phyloP scores from a whole-genome alignment of 2,329 filamentous ascomycete species.

The Epichloe uncinata region DNA sequence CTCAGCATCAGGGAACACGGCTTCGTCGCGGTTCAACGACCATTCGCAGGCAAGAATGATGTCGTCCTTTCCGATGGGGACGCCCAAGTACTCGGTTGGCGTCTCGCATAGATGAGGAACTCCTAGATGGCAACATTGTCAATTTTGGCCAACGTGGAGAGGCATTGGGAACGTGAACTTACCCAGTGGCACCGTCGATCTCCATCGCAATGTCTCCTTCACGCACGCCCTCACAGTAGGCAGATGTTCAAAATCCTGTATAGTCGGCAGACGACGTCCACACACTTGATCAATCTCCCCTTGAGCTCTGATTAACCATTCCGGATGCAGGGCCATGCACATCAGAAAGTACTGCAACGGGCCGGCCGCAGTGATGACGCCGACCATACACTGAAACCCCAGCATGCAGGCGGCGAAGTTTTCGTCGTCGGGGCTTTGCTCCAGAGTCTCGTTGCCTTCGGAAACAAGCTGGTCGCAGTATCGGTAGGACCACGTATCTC shows the following conservation, averaged over 20 bases:
- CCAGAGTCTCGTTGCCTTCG: constrained; percentile 25
- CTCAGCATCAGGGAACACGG: neutral
- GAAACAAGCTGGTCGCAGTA: constrained; percentile 22
- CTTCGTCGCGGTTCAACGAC: constrained; percentile 33
- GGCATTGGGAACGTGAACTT: neutral
- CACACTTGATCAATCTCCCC: constrained; percentile 30
- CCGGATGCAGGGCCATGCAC: constrained; percentile 38
- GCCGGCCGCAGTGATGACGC: constrained; percentile 35
- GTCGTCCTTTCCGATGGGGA: constrained; percentile 33
- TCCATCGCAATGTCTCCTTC: constrained; percentile 46
- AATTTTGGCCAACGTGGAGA: too few species aligned
- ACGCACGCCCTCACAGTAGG: constrained; percentile 34
- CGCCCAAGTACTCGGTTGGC: constrained; percentile 32
- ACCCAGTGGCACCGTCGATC: constrained; percentile 37
- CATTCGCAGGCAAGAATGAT: constrained; percentile 34
- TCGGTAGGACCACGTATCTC: constrained; percentile 27
- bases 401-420: constrained; percentile 37
- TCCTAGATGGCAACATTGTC: constrained; percentile 14
- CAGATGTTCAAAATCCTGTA: neutral
- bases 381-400: constrained; percentile 37
- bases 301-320: constrained; percentile 39
- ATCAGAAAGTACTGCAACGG: constrained; percentile 38
- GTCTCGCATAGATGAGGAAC: constrained; percentile 36
- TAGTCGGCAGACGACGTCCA: neutral
- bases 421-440: constrained; percentile 29